Base-by-base conservation (phyloP, 805 yeast species). In the Wickerhamomyces pijperi region DNA sequence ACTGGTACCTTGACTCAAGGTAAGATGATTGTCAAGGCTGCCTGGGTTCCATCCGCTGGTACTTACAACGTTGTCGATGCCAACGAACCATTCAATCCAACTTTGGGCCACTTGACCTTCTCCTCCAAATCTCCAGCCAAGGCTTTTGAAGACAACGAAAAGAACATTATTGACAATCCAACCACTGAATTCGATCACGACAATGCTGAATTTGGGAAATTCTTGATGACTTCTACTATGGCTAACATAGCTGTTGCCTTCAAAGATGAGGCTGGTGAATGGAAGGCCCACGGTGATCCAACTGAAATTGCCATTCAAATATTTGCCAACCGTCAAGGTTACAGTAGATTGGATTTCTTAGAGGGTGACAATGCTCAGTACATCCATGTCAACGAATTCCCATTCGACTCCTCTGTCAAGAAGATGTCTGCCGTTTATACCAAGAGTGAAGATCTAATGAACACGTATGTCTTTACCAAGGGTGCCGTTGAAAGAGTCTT, bases 271-370 rank as follows among this genome's bases (percentile, higher is more conserved):
- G 44, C 58, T 14, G 55, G 49, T 4, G 59, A 56, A 9, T 84
- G 94, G 94, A 74, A 72, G 48, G 87, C 86, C 9, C 79, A 77
- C 53, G 95, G 95, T 43, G 95, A 85, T 54, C 90, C 95, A 33
- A 85, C 95, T 3, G 95, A 85, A 61, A 78, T 82, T 51, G 94
- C 95, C 3, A 79, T 85, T 44, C 90, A 83, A 52, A 90, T 84
- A 1, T 82, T 81, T 53, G 71, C 78, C 18, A 61, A 76, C 12
- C 71, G 87, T 50, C 61, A 79, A 44, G 69, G 68, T 23, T 64
- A 60, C 44, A 67, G 70, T 18, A 68, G 82, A 49, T 62, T 63
- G 13, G 48, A 47, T 9, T 53, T 69, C 45, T 63, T 69, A 12
- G 65, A 67, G 23, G 70, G 62, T 25, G 55, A 54, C 6, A 37